A percentile compares a stretch with the other conserved stretches of the same genome.
These are phyloP conservation scores for Arabis alpina DNA, from an alignment of 345 rosid species.

Conservation along the genomic window DNA sequence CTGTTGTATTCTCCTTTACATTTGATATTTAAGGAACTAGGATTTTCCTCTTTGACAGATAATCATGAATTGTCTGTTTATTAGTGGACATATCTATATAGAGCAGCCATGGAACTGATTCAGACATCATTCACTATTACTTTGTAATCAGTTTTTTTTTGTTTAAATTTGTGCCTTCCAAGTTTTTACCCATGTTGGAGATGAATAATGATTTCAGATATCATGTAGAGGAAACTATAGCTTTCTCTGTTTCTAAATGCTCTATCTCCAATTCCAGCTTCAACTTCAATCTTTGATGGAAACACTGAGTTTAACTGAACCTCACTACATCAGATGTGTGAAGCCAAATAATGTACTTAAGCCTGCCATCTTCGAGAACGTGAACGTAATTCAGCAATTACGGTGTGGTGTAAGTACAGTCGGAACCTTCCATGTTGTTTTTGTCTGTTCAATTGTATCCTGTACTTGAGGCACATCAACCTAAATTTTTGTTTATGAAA, in stretches of 20 bases:
- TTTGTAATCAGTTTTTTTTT: not conserved
- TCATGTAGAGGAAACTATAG: conserved; percentile 21
- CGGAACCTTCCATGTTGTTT: conserved; percentile 7
- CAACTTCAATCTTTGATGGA: conserved; percentile 99
- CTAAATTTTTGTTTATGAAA: conserved; percentile 12
- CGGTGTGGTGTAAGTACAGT: conserved; percentile 93
- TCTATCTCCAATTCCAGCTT: conserved; percentile 57
- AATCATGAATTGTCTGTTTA: conserved; percentile 19
- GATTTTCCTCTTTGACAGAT: conserved; percentile 2
- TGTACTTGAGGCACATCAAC: conserved; percentile 11
- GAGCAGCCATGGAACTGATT: conserved; percentile 20
- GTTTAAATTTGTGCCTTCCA: conserved; percentile 7
- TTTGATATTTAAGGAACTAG: not conserved
- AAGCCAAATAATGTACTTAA: conserved; percentile 97
- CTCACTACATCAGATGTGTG: conserved; percentile 99
- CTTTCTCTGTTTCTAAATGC: conserved; percentile 19
- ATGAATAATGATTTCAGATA: conserved; percentile 26
- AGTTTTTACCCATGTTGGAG: conserved; percentile 22
- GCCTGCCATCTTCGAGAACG: conserved; percentile 95
- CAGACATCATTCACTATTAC: conserved; percentile 16
- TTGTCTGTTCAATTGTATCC: not conserved
- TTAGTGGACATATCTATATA: conserved; percentile 22
- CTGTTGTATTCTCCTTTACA: conserved; percentile 10
- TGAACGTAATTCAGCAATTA: conserved; percentile 90
- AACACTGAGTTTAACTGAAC: conserved; percentile 91